A percentile compares a stretch with the other conserved stretches of the same genome.
phyloP scores from a whole-genome alignment of 2,329 filamentous ascomycete species.

The Aureobasidium sp. region DNA sequence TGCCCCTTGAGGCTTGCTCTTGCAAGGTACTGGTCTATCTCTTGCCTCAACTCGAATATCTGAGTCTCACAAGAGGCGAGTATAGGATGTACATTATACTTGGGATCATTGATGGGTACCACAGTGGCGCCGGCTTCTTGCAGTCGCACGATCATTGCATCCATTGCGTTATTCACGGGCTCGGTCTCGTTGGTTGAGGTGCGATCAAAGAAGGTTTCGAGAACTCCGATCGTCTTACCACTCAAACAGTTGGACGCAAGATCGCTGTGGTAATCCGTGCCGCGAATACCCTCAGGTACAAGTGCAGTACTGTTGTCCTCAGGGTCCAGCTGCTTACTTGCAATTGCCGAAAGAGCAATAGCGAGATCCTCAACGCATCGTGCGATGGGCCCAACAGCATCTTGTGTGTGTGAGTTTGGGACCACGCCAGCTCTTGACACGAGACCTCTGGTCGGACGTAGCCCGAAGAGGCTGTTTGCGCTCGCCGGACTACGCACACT shows the following conservation, averaged over 20 bases:
- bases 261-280: slow-evolving; percentile 40
- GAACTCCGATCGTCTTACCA: slow-evolving; percentile 41
- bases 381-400: slow-evolving; percentile 26
- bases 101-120: slow-evolving; percentile 40
- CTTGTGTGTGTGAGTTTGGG: slow-evolving; percentile 27
- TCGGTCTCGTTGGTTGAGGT: slow-evolving; percentile 45
- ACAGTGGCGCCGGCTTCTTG: slow-evolving; percentile 41
- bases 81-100: slow-evolving; percentile 48
- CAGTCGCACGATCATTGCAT: slow-evolving; percentile 39
- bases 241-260: slow-evolving; percentile 30
- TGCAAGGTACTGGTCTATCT: slow-evolving; percentile 49
- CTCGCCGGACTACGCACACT: slow-evolving; percentile 54
- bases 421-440: slow-evolving; percentile 24
- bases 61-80: slow-evolving; percentile 48
- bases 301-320: slow-evolving; percentile 46
- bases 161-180: slow-evolving; percentile 49
- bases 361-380: slow-evolving; percentile 27
- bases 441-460: slow-evolving; percentile 40
- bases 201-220: slow-evolving; percentile 52
- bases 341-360: slow-evolving; percentile 30
- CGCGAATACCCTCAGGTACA: slow-evolving; percentile 34
- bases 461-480: slow-evolving; percentile 52
- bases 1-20: slow-evolving; percentile 34
- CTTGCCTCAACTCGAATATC: slow-evolving; percentile 50
- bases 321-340: slow-evolving; percentile 42